Base-by-base conservation (phyloP, 73 alveolate genomes). In the Stentor coeruleus region DNA sequence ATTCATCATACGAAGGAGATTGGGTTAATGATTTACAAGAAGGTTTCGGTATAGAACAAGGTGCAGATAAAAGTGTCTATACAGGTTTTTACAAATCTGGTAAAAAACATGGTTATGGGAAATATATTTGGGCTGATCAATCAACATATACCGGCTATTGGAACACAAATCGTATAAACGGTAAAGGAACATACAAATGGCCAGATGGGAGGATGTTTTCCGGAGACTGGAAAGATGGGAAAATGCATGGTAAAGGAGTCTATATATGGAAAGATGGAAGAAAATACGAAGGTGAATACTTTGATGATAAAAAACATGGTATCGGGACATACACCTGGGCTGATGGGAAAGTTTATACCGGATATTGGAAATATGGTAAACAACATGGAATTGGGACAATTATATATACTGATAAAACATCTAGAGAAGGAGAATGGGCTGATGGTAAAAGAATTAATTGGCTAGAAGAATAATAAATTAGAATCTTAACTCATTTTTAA, bases 21-120 rank as follows among this genome's bases (percentile, higher is more conserved):
- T 93, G 97, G 97, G 79, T 84, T 74, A 84, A 93, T 38, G 97
- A 93, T 74, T 55, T 91, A 79, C 80, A 92, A 89, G 90, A 91
- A 74, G 97, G 97, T 35, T 38, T 77, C n/a, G 97, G 97, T 28
- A 85, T 91, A 3, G 93, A 88, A 60, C 77, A 59, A 4, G 87
- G 96, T 93, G 92, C 93, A 38, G 96, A 90, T 73, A 91, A 89
- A 11, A 91, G 91, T 4, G 66, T 82, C 49, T 91, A 91, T 74
- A 84, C 82, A 82, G 95, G 95, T 28, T 74, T 66, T 38, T 90
- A 84, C 41, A 59, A 60, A 38, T 88, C 88, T 36, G 95, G 93
- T n/a, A 86, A 89, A 76, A 91, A 89, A 59, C 82, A 91, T 82
- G 97, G 97, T 15, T 20, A 82, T 37, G 97, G 97, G 33, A 89